phyloP scores from a whole-genome alignment of 2,329 filamentous ascomycete species.

The Fusarium sp. region DNA sequence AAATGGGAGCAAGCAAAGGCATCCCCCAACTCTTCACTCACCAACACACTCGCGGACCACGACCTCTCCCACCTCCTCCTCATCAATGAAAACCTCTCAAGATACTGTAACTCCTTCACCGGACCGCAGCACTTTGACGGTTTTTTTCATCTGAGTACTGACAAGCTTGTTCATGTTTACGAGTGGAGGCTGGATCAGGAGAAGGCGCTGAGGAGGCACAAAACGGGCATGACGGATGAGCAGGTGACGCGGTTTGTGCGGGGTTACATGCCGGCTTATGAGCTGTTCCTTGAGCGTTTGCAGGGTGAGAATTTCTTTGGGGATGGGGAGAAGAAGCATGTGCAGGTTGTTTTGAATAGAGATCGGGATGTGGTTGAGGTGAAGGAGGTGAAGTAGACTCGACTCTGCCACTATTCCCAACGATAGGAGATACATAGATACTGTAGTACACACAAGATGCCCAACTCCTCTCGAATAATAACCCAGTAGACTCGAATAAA shows the following conservation, averaged over 20 bases:
- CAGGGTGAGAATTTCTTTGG: conserved; percentile 34
- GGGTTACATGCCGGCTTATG: conserved; percentile 44
- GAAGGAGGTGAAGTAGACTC: conserved; percentile 17
- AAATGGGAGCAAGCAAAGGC: conserved; percentile 35
- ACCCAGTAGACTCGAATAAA: neutral
- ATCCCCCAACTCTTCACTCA: neutral
- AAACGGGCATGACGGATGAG: conserved; percentile 41
- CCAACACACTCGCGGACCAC: conserved; percentile 33
- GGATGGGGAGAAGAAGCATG: conserved; percentile 22
- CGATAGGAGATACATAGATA: neutral
- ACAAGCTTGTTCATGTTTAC: conserved; percentile 37
- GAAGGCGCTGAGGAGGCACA: conserved; percentile 29
- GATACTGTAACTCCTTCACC: conserved; percentile 31
- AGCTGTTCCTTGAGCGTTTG: conserved; percentile 36
- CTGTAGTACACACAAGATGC: neutral
- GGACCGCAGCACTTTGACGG: conserved; percentile 38
- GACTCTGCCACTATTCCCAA: neutral
- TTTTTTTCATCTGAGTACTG: conserved; percentile 39
- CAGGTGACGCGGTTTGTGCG: conserved; percentile 38
- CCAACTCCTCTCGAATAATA: neutral
- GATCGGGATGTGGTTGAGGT: conserved; percentile 22
- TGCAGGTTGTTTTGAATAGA: conserved; percentile 11
- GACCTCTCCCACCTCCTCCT: conserved; percentile 27
- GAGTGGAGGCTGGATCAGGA: conserved; percentile 40
- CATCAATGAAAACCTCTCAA: conserved; percentile 40